Evolutionary conservation across 495 filamentous ascomycete genomes (phyloP).

Genomic region (Neurospora africana): DNA sequence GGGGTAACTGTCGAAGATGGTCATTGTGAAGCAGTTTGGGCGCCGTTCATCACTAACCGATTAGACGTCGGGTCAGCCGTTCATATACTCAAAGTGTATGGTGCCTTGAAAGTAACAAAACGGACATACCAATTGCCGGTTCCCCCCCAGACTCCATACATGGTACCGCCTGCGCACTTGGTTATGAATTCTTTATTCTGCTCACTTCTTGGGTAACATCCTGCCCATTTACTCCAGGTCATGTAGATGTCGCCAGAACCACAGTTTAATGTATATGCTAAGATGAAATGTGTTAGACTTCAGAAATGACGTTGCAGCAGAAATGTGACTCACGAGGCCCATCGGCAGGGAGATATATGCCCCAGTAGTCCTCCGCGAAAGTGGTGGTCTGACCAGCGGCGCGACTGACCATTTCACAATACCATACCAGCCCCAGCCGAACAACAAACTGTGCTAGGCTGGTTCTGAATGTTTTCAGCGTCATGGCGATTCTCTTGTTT

Average conservation of each 20-base stretch:
- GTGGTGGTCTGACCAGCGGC: not conserved
- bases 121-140: not conserved
- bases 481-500: not conserved
- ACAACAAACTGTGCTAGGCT: accelerated
- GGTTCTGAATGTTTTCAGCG: not conserved
- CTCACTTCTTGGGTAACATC: no score
- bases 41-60: no score
- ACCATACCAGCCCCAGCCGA: not conserved
- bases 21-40: not conserved
- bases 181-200: no score
- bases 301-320: not conserved
- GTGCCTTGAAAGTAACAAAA: no score
- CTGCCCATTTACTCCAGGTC: not conserved
- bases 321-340: accelerated
- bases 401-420: not conserved
- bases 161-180: not conserved
- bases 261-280: not conserved
- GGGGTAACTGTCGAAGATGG: not conserved
- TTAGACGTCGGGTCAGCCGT: no score
- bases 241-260: accelerated
- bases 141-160: accelerated
- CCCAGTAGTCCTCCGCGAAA: not conserved
- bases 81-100: no score
- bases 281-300: not conserved
- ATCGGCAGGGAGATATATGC: not conserved